These are phyloP conservation scores for Scenedesmus sp. DNA, from an alignment of 163 green algal genomes.

Conservation along the genomic window DNA sequence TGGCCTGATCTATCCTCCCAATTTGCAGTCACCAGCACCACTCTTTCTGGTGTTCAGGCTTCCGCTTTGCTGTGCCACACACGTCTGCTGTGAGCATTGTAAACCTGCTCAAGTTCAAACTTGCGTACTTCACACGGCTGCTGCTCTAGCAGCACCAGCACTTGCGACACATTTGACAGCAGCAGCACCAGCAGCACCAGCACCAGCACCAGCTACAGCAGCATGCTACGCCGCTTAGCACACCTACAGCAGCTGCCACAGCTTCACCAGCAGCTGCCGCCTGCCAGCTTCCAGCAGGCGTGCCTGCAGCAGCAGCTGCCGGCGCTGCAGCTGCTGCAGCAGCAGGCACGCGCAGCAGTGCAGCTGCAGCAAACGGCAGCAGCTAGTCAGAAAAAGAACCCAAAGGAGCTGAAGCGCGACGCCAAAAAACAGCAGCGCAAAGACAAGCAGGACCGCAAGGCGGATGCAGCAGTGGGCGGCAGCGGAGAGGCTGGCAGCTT, in stretches of 20 bases:
- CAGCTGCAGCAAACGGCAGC: constrained; percentile 17
- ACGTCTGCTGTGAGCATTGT: not conserved
- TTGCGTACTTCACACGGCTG: not conserved
- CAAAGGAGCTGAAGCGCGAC: constrained; percentile 18
- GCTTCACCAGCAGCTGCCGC: not conserved
- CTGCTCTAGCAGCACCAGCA: not conserved
- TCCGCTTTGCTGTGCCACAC: not conserved
- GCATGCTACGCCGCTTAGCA: constrained; percentile 25
- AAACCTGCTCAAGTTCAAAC: not conserved
- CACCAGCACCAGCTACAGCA: constrained; percentile 6
- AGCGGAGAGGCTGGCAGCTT: not conserved
- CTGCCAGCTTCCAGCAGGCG: not conserved
- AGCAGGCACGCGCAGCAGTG: not conserved
- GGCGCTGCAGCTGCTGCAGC: not conserved
- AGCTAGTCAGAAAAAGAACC: constrained; percentile 13
- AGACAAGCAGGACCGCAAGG: constrained; percentile 34
- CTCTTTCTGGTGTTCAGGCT: not conserved
- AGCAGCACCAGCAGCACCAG: constrained; percentile 23
- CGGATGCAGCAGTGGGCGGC: not conserved
- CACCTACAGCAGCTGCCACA: not conserved
- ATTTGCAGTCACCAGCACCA: not conserved
- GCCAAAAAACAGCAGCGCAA: constrained; percentile 5
- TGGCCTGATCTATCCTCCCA: not conserved
- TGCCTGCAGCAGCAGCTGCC: not conserved
- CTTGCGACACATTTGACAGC: not conserved